phyloP scores from a whole-genome alignment of 441 rosid genomes.

The Adansonia gregorii region DNA sequence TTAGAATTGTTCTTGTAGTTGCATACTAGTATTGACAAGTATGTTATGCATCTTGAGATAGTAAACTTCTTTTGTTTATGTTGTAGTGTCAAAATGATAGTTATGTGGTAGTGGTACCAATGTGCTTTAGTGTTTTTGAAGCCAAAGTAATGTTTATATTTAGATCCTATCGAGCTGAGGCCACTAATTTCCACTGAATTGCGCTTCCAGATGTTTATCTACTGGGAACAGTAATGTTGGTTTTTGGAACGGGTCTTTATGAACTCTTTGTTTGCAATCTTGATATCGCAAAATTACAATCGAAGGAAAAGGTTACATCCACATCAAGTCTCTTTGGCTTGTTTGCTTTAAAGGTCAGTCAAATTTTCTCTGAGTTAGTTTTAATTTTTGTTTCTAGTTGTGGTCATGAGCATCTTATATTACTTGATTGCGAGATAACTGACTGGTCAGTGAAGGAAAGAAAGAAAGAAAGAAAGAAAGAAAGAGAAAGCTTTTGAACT shows the following conservation, averaged over 20 bases:
- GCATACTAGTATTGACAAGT: neutral
- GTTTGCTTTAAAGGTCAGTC: slow-evolving; percentile 73
- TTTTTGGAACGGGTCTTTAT: slow-evolving; percentile 92
- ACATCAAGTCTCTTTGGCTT: slow-evolving; percentile 83
- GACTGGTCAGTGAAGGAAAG: neutral
- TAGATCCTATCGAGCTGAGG: slow-evolving; percentile 6
- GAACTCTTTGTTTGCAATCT: slow-evolving; percentile 90
- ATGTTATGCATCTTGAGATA: neutral
- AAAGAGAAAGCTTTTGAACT: neutral
- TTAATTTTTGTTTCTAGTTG: neutral
- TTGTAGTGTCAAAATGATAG: neutral
- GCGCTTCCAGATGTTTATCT: slow-evolving; percentile 70
- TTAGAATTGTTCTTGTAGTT: neutral
- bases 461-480: neutral
- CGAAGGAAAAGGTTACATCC: slow-evolving; percentile 39
- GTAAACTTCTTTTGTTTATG: neutral
- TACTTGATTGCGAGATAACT: slow-evolving; percentile 1
- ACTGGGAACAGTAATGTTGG: slow-evolving; percentile 94
- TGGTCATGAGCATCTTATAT: neutral
- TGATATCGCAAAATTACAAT: slow-evolving; percentile 50
- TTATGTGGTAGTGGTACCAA: neutral
- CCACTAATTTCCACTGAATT: slow-evolving; percentile 19
- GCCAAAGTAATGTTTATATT: neutral
- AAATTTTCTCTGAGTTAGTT: neutral
- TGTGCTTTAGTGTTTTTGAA: neutral